Evolutionary conservation across 2,329 filamentous ascomycete species (phyloP).

Genomic region (Myriosclerotinia scirpicola): DNA sequence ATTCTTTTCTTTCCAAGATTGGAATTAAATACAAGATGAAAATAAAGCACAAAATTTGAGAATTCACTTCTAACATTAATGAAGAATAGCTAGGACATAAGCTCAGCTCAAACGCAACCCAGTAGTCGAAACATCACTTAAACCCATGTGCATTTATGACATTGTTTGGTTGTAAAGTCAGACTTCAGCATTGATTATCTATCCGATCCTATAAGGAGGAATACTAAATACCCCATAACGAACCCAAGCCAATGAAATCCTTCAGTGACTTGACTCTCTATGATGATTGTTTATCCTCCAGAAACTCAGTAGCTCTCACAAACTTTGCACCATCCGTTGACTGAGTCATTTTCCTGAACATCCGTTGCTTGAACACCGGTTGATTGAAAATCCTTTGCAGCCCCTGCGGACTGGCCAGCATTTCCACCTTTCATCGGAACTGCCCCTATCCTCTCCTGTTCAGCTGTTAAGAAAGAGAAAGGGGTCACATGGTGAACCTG

Average conservation of each 20-base stretch:
- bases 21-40: background rate
- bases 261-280: background rate
- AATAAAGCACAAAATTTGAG: background rate
- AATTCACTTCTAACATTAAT: background rate
- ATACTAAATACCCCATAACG: background rate
- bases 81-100: background rate
- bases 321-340: background rate
- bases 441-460: no score
- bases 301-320: background rate
- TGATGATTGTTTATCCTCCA: background rate
- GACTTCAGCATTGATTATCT: background rate
- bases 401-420: background rate
- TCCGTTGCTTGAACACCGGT: no score
- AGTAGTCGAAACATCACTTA: background rate
- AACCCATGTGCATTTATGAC: background rate
- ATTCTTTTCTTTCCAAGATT: background rate
- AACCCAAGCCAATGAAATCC: background rate
- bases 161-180: background rate
- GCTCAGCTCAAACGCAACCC: background rate
- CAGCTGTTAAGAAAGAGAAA: no score
- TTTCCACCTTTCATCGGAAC: background rate
- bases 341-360: no score
- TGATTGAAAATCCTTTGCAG: background rate
- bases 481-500: no score
- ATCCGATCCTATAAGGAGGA: background rate